A percentile compares a stretch with the other conserved stretches of the same genome.
Evolutionary conservation across 768 basidiomycete genomes (phyloP).

Genomic region (Leucosporidium creatinivorum): DNA sequence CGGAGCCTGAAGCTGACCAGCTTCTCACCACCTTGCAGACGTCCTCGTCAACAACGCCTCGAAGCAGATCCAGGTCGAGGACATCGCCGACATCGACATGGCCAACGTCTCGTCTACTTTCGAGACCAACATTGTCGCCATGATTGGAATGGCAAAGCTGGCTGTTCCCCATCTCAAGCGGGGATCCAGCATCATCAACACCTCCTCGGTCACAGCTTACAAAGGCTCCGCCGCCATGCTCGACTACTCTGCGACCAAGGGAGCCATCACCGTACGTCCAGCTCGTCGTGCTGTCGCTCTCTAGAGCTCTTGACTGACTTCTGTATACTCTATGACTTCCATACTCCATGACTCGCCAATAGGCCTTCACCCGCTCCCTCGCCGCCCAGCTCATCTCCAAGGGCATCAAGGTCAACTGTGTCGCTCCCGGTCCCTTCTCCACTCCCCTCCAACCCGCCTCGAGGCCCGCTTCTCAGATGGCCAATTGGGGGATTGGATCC

Average conservation of each 20-base stretch:
- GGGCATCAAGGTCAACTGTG: slow-evolving; percentile 54
- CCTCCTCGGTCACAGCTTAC: slow-evolving; percentile 55
- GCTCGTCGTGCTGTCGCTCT: no score
- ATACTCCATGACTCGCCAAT: not conserved
- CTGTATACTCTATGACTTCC: not conserved
- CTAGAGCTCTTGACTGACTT: slow-evolving; percentile 7
- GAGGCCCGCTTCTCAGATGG: slow-evolving; percentile 53
- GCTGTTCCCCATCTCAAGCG: slow-evolving; percentile 56
- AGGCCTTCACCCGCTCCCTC: slow-evolving; percentile 53
- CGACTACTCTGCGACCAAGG: slow-evolving; percentile 58
- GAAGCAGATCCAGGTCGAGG: slow-evolving; percentile 32
- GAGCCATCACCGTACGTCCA: slow-evolving; percentile 42
- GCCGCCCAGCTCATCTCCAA: slow-evolving; percentile 52
- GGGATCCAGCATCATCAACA: slow-evolving; percentile 57
- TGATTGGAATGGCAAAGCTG: slow-evolving; percentile 51
- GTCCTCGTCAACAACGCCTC: slow-evolving; percentile 54
- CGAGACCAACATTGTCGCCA: slow-evolving; percentile 54
- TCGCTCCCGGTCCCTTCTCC: slow-evolving; percentile 50
- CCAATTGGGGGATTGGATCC: slow-evolving; percentile 44
- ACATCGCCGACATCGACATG: slow-evolving; percentile 44
- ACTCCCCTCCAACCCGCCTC: slow-evolving; percentile 57
- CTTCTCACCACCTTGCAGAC: no score
- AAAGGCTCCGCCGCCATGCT: slow-evolving; percentile 32
- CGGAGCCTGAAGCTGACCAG: no score
- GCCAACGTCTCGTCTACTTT: slow-evolving; percentile 54